Conservation (phyloP, 768 basidiomycete species). For the Xerocomellus amylosporus region DNA sequence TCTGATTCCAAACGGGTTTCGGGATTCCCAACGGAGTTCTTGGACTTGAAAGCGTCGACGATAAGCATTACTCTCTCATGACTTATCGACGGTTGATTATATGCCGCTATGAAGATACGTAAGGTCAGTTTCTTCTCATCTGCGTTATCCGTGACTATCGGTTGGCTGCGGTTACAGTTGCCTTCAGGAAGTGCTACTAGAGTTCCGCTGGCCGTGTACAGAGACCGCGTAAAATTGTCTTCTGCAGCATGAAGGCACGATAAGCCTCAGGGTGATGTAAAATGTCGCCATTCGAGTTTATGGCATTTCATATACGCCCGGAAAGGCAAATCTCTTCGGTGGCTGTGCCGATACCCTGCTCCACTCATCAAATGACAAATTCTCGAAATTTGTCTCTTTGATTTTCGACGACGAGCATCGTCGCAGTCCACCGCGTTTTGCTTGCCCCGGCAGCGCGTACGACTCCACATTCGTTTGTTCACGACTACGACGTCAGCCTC, state of each 20-base stretch:
- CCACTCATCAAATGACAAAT: conserved; percentile 26
- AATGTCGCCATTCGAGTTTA: background rate
- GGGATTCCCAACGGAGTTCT: conserved; percentile 1
- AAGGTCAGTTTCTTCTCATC: conserved; percentile 1
- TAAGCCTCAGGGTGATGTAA: conserved; percentile 7
- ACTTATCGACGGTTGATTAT: background rate
- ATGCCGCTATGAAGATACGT: conserved; percentile 2
- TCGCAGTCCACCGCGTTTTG: background rate
- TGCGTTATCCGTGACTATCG: background rate
- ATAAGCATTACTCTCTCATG: conserved; percentile 14
- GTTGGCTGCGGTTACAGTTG: background rate
- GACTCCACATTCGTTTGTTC: conserved; percentile 13
- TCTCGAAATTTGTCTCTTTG: conserved; percentile 17
- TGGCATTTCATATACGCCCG: background rate
- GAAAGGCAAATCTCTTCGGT: conserved; percentile 20
- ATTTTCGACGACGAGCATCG: conserved; percentile 15
- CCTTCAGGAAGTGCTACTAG: background rate
- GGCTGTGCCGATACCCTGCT: conserved; percentile 20
- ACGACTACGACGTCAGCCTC: conserved; percentile 11
- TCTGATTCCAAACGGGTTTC: background rate
- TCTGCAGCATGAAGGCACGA: background rate
- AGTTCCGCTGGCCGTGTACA: background rate
- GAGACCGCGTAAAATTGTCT: too few species aligned
- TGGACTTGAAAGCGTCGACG: background rate
- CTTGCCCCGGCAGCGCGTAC: background rate